Percentiles rank a stretch among this genome's conserved stretches.
phyloP scores from a whole-genome alignment of 2,329 filamentous ascomycete species.

The Trichoderma koningiopsis region DNA sequence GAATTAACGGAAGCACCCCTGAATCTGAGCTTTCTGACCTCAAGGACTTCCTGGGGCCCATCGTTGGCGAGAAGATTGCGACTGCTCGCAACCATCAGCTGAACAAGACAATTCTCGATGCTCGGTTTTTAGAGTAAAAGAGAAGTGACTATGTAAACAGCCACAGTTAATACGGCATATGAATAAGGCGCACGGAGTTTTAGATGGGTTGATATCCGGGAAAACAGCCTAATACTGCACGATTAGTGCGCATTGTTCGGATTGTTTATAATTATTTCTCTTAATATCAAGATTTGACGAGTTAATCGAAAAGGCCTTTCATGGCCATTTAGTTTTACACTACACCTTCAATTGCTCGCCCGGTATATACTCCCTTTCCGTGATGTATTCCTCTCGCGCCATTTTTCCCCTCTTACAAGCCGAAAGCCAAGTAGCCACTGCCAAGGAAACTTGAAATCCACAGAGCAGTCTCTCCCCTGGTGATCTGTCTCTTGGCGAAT shows the following conservation, averaged over 20 bases:
- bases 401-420: conserved; percentile 43
- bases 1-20: conserved; percentile 42
- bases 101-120: conserved; percentile 56
- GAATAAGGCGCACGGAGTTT: conserved; percentile 35
- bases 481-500: conserved; percentile 52
- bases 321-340: conserved; percentile 22
- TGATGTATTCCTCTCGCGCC: background rate
- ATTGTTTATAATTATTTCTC: conserved; percentile 9
- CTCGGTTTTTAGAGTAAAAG: conserved; percentile 52
- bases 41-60: conserved; percentile 57
- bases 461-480: conserved; percentile 50
- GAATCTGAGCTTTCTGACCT: conserved; percentile 50
- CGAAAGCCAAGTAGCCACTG: conserved; percentile 50
- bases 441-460: conserved; percentile 51
- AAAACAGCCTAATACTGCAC: background rate
- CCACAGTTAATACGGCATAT: background rate
- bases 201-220: conserved; percentile 25
- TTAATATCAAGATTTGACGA: conserved; percentile 16
- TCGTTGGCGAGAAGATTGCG: conserved; percentile 53
- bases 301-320: conserved; percentile 14
- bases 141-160: background rate
- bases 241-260: background rate
- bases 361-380: background rate
- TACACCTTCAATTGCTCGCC: conserved; percentile 5
- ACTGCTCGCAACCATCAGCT: conserved; percentile 50